These are phyloP conservation scores for Candida pini DNA, from an alignment of 805 yeast species.

Conservation along the genomic window DNA sequence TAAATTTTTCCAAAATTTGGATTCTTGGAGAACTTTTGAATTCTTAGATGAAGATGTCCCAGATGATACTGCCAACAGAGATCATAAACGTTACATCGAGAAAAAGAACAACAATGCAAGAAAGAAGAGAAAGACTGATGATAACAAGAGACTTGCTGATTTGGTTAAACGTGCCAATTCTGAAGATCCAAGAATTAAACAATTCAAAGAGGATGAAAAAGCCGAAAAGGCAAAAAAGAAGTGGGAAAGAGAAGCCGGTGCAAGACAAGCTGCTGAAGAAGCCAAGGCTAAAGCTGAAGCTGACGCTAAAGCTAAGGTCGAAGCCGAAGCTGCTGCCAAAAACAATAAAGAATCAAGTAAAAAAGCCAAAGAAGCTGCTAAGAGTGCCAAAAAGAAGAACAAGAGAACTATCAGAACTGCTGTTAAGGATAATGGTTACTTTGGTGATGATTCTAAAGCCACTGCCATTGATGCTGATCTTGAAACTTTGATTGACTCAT, in stretches of 20 bases:
- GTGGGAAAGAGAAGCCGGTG: constrained; percentile 98
- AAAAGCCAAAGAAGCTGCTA: constrained; percentile 90
- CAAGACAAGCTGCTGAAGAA: constrained; percentile 92
- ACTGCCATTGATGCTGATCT: constrained; percentile 71
- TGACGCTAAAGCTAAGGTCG: constrained; percentile 74
- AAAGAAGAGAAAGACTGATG: constrained; percentile 96
- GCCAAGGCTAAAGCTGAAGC: constrained; percentile 83
- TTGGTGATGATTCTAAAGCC: constrained; percentile 70
- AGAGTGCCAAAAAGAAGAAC: constrained; percentile 93
- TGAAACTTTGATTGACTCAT: constrained; percentile 68
- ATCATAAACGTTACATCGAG: constrained; percentile 97
- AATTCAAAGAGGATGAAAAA: constrained; percentile 91
- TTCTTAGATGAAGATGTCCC: constrained; percentile 99
- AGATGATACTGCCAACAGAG: constrained; percentile 98
- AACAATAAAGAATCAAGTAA: constrained; percentile 57
- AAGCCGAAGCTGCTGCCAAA: constrained; percentile 69
- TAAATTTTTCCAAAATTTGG: constrained; percentile 87
- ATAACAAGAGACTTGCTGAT: constrained; percentile 81
- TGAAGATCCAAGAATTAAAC: constrained; percentile 93
- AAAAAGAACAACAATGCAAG: constrained; percentile 95
- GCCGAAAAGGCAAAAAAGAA: constrained; percentile 89
- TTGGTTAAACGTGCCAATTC: constrained; percentile 81
- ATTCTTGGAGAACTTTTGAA: constrained; percentile 98
- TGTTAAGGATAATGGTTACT: constrained; percentile 79
- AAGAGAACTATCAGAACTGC: constrained; percentile 57